A percentile compares a stretch with the other conserved stretches of the same genome.
Evolutionary conservation across 2,329 filamentous ascomycete species (phyloP).

Genomic region (Penicillium psychrosexuale): DNA sequence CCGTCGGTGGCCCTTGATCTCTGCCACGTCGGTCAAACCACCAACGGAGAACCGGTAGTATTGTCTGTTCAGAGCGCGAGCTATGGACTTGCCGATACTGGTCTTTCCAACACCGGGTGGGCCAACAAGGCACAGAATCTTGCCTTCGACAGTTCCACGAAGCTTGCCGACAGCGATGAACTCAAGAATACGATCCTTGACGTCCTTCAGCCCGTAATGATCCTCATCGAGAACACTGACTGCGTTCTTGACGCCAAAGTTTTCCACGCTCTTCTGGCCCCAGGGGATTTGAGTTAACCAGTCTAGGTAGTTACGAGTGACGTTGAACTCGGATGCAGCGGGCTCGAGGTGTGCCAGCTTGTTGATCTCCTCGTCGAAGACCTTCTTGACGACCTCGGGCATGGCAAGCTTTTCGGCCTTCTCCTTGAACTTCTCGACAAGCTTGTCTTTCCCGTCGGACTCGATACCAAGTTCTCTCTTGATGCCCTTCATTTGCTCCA

Average conservation of each 20-base stretch:
- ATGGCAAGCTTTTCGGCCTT: slow-evolving; percentile 91
- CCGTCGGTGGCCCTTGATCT: slow-evolving; percentile 95
- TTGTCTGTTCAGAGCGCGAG: slow-evolving; percentile 86
- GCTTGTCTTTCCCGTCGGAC: slow-evolving; percentile 95
- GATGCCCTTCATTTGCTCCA: slow-evolving; percentile 99
- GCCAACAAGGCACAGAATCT: slow-evolving; percentile 96
- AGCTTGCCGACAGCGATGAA: slow-evolving; percentile 98
- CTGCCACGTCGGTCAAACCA: slow-evolving; percentile 92
- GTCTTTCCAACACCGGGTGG: slow-evolving; percentile 98
- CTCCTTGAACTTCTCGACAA: slow-evolving; percentile 96
- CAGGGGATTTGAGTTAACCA: slow-evolving; percentile 98
- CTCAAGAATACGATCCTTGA: slow-evolving; percentile 96
- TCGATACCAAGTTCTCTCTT: slow-evolving; percentile 92
- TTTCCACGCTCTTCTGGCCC: slow-evolving; percentile 92
- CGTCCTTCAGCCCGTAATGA: slow-evolving; percentile 93
- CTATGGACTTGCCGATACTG: slow-evolving; percentile 97
- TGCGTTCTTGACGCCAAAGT: slow-evolving; percentile 91
- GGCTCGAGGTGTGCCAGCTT: slow-evolving; percentile 94
- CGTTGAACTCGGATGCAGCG: slow-evolving; percentile 96
- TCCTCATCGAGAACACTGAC: slow-evolving; percentile 90
- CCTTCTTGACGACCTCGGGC: slow-evolving; percentile 94
- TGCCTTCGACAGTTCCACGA: slow-evolving; percentile 93
- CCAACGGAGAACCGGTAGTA: slow-evolving; percentile 99
- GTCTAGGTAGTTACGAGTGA: slow-evolving; percentile 95
- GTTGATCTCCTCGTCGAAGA: slow-evolving; percentile 97